phyloP scores from a whole-genome alignment of 2,329 filamentous ascomycete genomes.

The Phialophora expanda region DNA sequence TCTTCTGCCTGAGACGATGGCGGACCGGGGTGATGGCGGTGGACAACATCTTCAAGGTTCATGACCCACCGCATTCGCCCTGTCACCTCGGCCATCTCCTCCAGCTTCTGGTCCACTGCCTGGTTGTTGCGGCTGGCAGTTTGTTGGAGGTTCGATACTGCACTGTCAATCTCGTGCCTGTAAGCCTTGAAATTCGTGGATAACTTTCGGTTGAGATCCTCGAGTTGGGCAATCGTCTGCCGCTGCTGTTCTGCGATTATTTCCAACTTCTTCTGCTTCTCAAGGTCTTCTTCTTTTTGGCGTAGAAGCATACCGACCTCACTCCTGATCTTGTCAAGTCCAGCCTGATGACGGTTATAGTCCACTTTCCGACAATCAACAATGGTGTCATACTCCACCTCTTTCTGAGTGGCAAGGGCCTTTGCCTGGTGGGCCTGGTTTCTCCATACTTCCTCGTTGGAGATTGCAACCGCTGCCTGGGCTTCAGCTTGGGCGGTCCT shows the following conservation, averaged over 20 bases:
- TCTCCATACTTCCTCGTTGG: slow-evolving; percentile 39
- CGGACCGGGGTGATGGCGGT: slow-evolving; percentile 21
- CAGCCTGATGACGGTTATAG: slow-evolving; percentile 47
- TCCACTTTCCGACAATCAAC: slow-evolving; percentile 49
- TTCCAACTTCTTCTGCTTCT: slow-evolving; percentile 49
- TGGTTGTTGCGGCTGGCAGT: slow-evolving; percentile 39
- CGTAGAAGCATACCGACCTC: slow-evolving; percentile 45
- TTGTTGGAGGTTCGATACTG: slow-evolving; percentile 43
- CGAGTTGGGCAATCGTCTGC: slow-evolving; percentile 49
- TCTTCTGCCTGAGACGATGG: slow-evolving; percentile 1
- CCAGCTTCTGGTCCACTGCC: slow-evolving; percentile 47
- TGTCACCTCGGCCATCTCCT: slow-evolving; percentile 50
- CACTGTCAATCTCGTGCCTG: slow-evolving; percentile 49
- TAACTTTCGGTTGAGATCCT: slow-evolving; percentile 50
- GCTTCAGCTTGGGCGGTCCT: slow-evolving; percentile 50
- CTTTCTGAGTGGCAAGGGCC: slow-evolving; percentile 38
- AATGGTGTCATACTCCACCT: slow-evolving; percentile 51
- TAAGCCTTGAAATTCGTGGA: slow-evolving; percentile 50
- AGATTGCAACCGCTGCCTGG: slow-evolving; percentile 42
- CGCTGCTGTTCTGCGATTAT: slow-evolving; percentile 54
- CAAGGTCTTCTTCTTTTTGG: slow-evolving; percentile 46
- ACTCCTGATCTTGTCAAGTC: slow-evolving; percentile 47
- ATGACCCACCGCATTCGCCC: slow-evolving; percentile 57
- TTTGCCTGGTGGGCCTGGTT: slow-evolving; percentile 41
- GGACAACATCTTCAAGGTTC: slow-evolving; percentile 48